phyloP scores from a whole-genome alignment of 2,329 filamentous ascomycete species.

The Ambrosiella beaveri region DNA sequence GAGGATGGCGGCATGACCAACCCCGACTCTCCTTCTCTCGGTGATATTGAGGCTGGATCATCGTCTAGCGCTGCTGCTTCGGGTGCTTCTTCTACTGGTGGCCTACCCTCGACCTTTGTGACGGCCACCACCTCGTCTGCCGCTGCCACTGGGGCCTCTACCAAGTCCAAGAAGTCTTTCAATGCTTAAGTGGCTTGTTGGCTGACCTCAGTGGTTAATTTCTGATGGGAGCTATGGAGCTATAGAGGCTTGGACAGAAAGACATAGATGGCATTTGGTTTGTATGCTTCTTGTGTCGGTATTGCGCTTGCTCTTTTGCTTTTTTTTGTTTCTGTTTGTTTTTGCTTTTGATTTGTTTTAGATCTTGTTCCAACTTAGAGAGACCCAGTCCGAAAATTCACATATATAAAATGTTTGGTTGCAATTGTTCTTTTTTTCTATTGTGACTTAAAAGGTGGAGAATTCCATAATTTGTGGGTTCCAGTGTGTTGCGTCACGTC shows the following conservation, averaged over 20 bases:
- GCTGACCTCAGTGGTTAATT: not conserved
- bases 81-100: not conserved
- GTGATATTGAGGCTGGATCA: not conserved
- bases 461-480: too few relatives aligned
- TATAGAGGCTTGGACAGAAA: not conserved
- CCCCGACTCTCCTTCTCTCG: not conserved
- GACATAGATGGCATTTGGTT: not conserved
- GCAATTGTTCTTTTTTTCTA: too few relatives aligned
- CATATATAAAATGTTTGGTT: not conserved
- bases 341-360: not conserved
- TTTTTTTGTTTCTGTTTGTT: not conserved
- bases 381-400: not conserved
- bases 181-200: not conserved
- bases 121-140: not conserved
- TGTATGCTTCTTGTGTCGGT: not conserved
- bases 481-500: too few relatives aligned
- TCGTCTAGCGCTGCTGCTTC: not conserved
- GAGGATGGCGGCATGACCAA: constrained; percentile 20
- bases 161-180: not conserved
- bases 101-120: not conserved
- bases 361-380: not conserved
- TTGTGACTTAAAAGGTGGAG: too few relatives aligned
- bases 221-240: not conserved
- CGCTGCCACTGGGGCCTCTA: not conserved
- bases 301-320: not conserved